These are phyloP conservation scores for Wickerhamiella bombiphila DNA, from an alignment of 805 yeast genomes.

Conservation along the genomic window DNA sequence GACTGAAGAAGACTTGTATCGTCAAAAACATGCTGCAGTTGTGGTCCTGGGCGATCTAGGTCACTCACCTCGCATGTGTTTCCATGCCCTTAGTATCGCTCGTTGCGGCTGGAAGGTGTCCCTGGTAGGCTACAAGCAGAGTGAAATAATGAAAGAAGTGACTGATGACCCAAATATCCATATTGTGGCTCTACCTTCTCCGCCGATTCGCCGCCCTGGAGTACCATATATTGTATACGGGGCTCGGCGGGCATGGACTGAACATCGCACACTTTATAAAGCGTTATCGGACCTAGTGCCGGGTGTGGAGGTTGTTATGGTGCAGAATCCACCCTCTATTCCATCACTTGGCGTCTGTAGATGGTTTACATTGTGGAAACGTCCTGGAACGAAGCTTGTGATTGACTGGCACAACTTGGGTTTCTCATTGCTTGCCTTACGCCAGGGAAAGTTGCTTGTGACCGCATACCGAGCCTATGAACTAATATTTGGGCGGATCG, in stretches of 20 bases:
- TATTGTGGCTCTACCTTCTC: constrained; percentile 20
- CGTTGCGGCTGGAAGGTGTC: constrained; percentile 56
- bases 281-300: constrained; percentile 29
- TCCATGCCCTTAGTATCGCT: constrained; percentile 75
- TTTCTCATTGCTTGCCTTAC: constrained; percentile 61
- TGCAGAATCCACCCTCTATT: constrained; percentile 80
- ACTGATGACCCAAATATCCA: constrained; percentile 17
- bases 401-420: constrained; percentile 97
- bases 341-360: constrained; percentile 62
- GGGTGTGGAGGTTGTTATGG: constrained; percentile 47
- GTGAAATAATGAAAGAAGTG: constrained; percentile 19
- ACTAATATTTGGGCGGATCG: constrained; percentile 40
- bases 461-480: constrained; percentile 50
- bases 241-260: constrained; percentile 41
- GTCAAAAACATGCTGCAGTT: constrained; percentile 45
- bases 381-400: constrained; percentile 46
- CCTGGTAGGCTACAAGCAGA: constrained; percentile 56
- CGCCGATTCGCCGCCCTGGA: constrained; percentile 14
- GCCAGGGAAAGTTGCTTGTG: constrained; percentile 25
- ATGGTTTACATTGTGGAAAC: constrained; percentile 33
- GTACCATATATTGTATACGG: constrained; percentile 46
- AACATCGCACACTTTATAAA: constrained; percentile 33
- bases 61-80: constrained; percentile 87
- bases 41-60: constrained; percentile 88
- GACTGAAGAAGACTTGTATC: constrained; percentile 10